Base-by-base conservation (phyloP, 441 rosid species). In the Euphorbia schlechtendalii region DNA sequence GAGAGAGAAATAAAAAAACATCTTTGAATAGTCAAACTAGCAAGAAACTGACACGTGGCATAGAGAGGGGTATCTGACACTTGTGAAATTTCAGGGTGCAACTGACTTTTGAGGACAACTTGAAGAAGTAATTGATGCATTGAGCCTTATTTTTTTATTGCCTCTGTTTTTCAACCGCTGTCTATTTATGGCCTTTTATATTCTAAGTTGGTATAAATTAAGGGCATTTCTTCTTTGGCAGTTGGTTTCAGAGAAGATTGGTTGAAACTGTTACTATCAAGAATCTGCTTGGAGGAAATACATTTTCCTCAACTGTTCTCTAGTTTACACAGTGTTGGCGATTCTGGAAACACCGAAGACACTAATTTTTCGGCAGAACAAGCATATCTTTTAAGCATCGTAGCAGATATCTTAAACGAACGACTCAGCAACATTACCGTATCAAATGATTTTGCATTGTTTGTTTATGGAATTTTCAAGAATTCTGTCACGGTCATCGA, bases 181-280 rank as follows among this genome's bases (percentile, higher is more conserved):
- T 43, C 20, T 0, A 7, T 21, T 61, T n/a, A 20, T 57, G 7
- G 32, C 36, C 30, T 34, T 36, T 54, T 25, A 28, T 40, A n/a
- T n/a, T 13, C 28, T 2, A 8, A n/a, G 25, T 46, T 51, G 24
- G 32, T 3, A 3, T 64, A 15, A 34, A 46, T 63, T 62, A 17
- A 63, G 61, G 54, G 20, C 7, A 12, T 40, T 78, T 59, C 48
- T 69, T 18, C 56, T 30, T 32, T 56, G 13, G 58, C 80, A 89
- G 97, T 83, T 82, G 95, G 95, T 55, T 84, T 78, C 73, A 64
- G 73, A 27, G 95, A 86, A 74, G 82, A 86, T 65, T 88, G 97
- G 97, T 77, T 88, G 41, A 86, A 87, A 82, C 56, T 85, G 66
- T 69, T 93, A 63, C 73, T 93, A 25, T 86, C 93, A 28, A 80